Base-by-base conservation (phyloP, 768 basidiomycete species). In the Lepiota brunneoincarnata region DNA sequence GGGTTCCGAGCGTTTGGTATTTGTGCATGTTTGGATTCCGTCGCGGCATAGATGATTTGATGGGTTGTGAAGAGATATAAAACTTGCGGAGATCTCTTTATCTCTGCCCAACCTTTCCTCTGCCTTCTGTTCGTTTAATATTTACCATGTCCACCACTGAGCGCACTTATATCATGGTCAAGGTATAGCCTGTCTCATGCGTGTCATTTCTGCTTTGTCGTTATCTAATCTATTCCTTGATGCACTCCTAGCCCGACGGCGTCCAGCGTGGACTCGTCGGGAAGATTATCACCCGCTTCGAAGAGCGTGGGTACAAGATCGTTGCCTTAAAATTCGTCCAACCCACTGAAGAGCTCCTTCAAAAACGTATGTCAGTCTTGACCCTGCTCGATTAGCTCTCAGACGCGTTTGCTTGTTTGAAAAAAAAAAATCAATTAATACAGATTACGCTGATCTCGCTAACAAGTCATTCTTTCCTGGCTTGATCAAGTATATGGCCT, bases 131-230 rank as follows among this genome's bases (percentile, higher is more conserved):
- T 31, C 2, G 2, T 31, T 2, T 31, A 9, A 31, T 4, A 31
- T 31, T 9, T 59, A 71, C 62, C 69, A 89, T 89, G 88, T 86
- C 91, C 62, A 72, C 73, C 69, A 64, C 60, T 49, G 94, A 98
- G 71, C 93, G 92, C 73, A 96, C 95, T 73, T 98, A 96, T 79
- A 98, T 98, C 81, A 98, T 98, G 96, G 83, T 98, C 87, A 99
- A 98, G 93, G 92, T 87, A 36, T 28, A 20, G 1, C 23, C 6
- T 38, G 15, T 9, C 31, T 31, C 7, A 31, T 10, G 4, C 7
- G 31, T 9, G 31, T 9, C 7, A 31, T 31, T 6, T 31, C 31
- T 31, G 28, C 28, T 24, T n/a, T 17, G 37, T n/a, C 41, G 20
- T 20, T 41, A 52, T 54, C 53, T 47, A 48, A 40, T 48, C 38